These are phyloP conservation scores for Stenogyne calaminthoides DNA, from an alignment of 305 asterid species.

Conservation along the genomic window DNA sequence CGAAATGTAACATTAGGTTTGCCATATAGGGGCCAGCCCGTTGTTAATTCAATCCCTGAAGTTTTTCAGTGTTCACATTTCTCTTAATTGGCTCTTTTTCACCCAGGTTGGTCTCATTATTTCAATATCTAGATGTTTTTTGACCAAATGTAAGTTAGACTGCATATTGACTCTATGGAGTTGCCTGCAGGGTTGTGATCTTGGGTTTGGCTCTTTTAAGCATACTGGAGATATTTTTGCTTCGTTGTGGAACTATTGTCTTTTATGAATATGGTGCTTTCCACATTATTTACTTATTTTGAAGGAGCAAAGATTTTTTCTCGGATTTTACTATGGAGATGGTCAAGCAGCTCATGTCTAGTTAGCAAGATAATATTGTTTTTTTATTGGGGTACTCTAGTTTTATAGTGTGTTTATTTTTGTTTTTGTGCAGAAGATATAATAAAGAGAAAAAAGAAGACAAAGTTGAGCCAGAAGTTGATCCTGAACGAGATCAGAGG, in stretches of 20 bases:
- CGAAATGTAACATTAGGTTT: slow-evolving; percentile 63
- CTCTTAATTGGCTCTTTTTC: slow-evolving; percentile 58
- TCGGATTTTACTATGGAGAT: slow-evolving; percentile 37
- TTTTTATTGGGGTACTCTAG: slow-evolving; percentile 7
- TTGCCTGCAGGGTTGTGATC: slow-evolving; percentile 67
- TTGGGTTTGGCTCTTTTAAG: slow-evolving; percentile 58
- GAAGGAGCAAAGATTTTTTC: slow-evolving; percentile 38
- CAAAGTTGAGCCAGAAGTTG: slow-evolving; percentile 56
- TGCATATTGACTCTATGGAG: slow-evolving; percentile 60
- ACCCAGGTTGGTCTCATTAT: slow-evolving; percentile 66
- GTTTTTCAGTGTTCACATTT: slow-evolving; percentile 60
- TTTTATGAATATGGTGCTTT: slow-evolving; percentile 45
- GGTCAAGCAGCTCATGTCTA: slow-evolving; percentile 41
- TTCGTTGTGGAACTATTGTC: slow-evolving; percentile 46
- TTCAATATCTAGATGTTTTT: slow-evolving; percentile 49
- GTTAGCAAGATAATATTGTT: slow-evolving; percentile 33
- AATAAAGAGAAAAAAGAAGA: slow-evolving; percentile 63
- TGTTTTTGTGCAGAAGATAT: slow-evolving; percentile 49
- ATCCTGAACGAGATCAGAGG: slow-evolving; percentile 74
- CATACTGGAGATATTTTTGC: slow-evolving; percentile 53
- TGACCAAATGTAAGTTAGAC: slow-evolving; percentile 47
- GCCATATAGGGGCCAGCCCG: slow-evolving; percentile 66
- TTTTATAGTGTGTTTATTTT: slow-evolving; percentile 24
- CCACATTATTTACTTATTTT: slow-evolving; percentile 38
- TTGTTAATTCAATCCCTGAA: slow-evolving; percentile 64